These are phyloP conservation scores for Solanum hybrid DNA, from an alignment of 305 asterid genomes.

Conservation along the genomic window DNA sequence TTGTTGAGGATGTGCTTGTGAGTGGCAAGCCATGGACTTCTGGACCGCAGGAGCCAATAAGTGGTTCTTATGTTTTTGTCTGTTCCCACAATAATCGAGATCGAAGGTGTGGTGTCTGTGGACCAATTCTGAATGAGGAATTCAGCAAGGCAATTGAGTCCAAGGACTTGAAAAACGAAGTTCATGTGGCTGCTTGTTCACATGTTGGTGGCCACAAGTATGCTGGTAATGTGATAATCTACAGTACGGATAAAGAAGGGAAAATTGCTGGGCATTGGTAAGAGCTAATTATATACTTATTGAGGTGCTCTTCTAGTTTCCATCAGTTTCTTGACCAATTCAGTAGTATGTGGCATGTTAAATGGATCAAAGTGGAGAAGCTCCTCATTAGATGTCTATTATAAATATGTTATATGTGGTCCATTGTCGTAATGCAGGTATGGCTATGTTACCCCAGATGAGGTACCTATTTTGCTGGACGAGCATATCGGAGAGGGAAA, in stretches of 20 bases:
- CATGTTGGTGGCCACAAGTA: constrained; percentile 97
- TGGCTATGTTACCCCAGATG: constrained; percentile 87
- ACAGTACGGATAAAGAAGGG: constrained; percentile 55
- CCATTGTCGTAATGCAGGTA: constrained; percentile 49
- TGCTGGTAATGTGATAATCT: constrained; percentile 86
- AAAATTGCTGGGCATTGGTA: constrained; percentile 82
- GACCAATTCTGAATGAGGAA: constrained; percentile 71
- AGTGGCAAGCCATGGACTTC: constrained; percentile 58
- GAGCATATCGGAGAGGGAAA: constrained; percentile 73
- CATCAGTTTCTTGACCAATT: neutral
- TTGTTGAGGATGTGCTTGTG: constrained; percentile 85
- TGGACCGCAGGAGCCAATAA: constrained; percentile 50
- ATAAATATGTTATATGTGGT: neutral
- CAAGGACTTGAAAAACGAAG: constrained; percentile 41
- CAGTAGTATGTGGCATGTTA: constrained; percentile 5
- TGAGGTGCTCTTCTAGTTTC: neutral
- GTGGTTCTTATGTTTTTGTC: constrained; percentile 79
- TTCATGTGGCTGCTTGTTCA: constrained; percentile 76
- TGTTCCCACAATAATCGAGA: constrained; percentile 88
- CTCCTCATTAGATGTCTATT: neutral
- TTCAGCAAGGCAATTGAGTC: constrained; percentile 57
- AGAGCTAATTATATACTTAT: constrained; percentile 8
- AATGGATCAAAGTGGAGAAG: neutral
- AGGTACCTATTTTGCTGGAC: constrained; percentile 68
- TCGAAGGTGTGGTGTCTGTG: constrained; percentile 91